These are phyloP conservation scores for Colletotrichum limetticola DNA, from an alignment of 2,329 filamentous ascomycete species.

Conservation along the genomic window DNA sequence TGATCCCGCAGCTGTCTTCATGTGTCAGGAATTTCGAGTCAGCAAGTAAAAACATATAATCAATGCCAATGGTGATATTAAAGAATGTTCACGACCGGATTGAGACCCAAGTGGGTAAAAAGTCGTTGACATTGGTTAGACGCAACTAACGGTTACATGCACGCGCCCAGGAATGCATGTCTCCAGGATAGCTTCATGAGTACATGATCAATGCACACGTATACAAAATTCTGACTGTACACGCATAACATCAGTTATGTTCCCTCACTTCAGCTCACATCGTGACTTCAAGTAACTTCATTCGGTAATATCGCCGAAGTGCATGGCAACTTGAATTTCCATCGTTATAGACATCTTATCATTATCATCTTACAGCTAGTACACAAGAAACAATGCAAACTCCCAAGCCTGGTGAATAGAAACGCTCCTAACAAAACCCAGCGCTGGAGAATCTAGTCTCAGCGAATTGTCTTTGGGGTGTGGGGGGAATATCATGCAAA, in stretches of 20 bases:
- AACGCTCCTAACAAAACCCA: not conserved
- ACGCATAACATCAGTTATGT: not conserved
- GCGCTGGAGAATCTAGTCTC: not conserved
- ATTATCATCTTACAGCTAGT: conserved; percentile 5
- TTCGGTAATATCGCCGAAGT: not conserved
- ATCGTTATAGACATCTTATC: conserved; percentile 18
- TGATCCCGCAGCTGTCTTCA: too few species aligned
- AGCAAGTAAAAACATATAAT: too few species aligned
- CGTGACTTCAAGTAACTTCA: not conserved
- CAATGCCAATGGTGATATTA: too few species aligned
- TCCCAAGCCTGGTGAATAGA: not conserved
- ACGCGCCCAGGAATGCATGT: not conserved
- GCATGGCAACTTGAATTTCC: not conserved
- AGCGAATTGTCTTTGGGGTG: not conserved
- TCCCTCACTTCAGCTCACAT: not conserved
- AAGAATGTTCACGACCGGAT: not conserved
- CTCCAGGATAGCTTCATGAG: not conserved
- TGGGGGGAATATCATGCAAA: not conserved
- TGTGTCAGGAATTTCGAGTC: too few species aligned
- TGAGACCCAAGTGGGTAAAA: not conserved
- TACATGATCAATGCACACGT: not conserved
- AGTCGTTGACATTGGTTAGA: not conserved
- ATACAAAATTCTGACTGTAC: too few species aligned
- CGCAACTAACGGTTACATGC: not conserved
- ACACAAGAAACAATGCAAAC: conserved; percentile 2